Evolutionary conservation across 1,284 basidiomycete species (phyloP), one percentile per base, ranked within the genome.

Genomic region (Uromyces viciae-fabae): DNA sequence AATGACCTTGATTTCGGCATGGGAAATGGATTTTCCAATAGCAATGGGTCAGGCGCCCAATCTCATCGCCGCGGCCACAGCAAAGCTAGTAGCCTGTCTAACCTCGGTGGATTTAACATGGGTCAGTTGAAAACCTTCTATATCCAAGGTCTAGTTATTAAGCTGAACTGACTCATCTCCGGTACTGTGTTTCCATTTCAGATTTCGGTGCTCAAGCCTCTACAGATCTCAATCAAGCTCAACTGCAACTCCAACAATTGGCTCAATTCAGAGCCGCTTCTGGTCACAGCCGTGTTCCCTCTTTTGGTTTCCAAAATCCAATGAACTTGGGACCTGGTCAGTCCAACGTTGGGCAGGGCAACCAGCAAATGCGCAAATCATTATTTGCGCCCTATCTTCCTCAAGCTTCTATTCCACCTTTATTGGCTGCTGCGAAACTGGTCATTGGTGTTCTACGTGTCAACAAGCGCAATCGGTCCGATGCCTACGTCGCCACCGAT

Each of bases 401-500:
- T 75, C 96, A 98, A 86, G 95, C 95, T 11, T 97, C 95, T 58
- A 90, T 99, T 64, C 96, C 97, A 40, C 96, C 96, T 69, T 91
- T 99, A 82, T 90, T 99, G 75, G 93, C 94, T n/a, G 95, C 97
- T 22, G 97, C 96, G 72, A 99, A 99, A 88, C 90, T 99, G 68
- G 97, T 99, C 81, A 95, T 99, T 81, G 97, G 97, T 83, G 94
- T 98, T 75, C 88, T 99, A 75, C 92, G 97, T 73, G 95, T 99
- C 84, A 99, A 99, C 89, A 99, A 99, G 88, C 93, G 97, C 25
- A 98, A 98, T 86, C 91, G 97, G 79, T 98, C 96, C 33, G 97
- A 99, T 86, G 97, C 97, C 5, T 99, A 98, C 86, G 96, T 99
- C 82, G 93, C 96, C n/a, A 99, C 96, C 33, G 97, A 99, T 86